Conservation (phyloP, 1,284 basidiomycete species). For the Hymenochaete sp. region DNA sequence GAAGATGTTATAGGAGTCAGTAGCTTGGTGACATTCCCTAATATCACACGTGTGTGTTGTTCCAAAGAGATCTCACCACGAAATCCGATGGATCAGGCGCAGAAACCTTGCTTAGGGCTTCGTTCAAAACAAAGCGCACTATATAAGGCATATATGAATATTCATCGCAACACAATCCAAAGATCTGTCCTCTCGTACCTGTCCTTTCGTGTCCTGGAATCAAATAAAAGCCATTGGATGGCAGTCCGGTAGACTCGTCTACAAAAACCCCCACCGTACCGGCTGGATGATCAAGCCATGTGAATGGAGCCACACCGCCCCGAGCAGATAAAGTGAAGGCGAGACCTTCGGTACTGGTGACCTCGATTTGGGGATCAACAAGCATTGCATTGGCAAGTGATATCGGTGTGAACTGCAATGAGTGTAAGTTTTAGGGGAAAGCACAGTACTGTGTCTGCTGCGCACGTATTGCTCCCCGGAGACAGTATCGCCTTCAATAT, state of each 20-base stretch:
- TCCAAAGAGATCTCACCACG: slow-evolving; percentile 47
- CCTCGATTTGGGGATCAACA: slow-evolving; percentile 38
- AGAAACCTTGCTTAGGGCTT: slow-evolving; percentile 30
- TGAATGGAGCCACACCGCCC: slow-evolving; percentile 47
- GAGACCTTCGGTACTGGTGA: slow-evolving; percentile 29
- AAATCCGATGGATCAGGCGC: slow-evolving; percentile 37
- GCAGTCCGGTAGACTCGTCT: slow-evolving; percentile 33
- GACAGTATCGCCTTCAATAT: slow-evolving; percentile 34
- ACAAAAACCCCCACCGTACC: slow-evolving; percentile 47
- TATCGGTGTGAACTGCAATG: slow-evolving; percentile 41
- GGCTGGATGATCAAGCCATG: slow-evolving; percentile 50
- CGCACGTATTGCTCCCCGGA: slow-evolving; percentile 47
- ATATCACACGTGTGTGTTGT: slow-evolving; percentile 33
- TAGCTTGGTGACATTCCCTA: no score
- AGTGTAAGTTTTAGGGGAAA: neutral
- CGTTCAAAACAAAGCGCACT: slow-evolving; percentile 41
- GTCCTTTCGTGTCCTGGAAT: slow-evolving; percentile 43
- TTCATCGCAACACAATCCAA: slow-evolving; percentile 20
- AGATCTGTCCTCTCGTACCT: slow-evolving; percentile 27
- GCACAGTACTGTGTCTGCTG: slow-evolving; percentile 9
- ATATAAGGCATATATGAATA: slow-evolving; percentile 16
- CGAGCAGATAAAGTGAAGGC: slow-evolving; percentile 45
- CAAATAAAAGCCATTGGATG: slow-evolving; percentile 46
- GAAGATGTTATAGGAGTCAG: no score
- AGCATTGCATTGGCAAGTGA: slow-evolving; percentile 39